phyloP scores from a whole-genome alignment of 2,329 filamentous ascomycete genomes.

The Coniosporium tulheliwenetii region DNA sequence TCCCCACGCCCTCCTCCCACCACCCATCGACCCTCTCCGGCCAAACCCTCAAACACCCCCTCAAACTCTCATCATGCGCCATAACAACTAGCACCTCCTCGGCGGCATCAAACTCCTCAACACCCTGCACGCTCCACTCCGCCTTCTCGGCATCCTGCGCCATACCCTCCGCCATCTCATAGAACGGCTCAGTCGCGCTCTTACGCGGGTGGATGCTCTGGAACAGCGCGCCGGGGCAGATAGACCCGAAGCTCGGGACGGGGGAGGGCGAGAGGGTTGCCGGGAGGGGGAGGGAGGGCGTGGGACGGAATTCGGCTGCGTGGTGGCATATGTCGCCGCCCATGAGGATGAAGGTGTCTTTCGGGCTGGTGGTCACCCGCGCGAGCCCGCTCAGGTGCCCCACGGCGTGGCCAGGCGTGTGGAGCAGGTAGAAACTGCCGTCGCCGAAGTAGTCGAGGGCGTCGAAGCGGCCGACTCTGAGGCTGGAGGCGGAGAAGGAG shows the following conservation, averaged over 20 bases:
- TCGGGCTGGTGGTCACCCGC: conserved; percentile 17
- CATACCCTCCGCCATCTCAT: conserved; percentile 15
- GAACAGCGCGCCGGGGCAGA: conserved; percentile 26
- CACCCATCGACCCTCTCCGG: conserved; percentile 33
- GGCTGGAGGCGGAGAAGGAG: conserved; percentile 14
- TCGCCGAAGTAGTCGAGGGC: conserved; percentile 41
- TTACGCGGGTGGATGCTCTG: conserved; percentile 21
- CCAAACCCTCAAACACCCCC: conserved; percentile 32
- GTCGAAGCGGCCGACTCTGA: conserved; percentile 29
- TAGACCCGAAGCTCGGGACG: conserved; percentile 8
- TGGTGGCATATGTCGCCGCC: conserved; percentile 30
- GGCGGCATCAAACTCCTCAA: conserved; percentile 29
- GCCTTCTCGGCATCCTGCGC: conserved; percentile 17
- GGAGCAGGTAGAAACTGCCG: conserved; percentile 39
- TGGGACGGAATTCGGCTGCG: conserved; percentile 22
- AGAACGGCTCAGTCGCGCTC: conserved; percentile 18
- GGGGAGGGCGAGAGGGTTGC: conserved; percentile 22
- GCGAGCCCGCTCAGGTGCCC: conserved; percentile 36
- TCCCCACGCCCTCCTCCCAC: conserved; percentile 27
- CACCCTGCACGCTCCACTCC: conserved; percentile 25
- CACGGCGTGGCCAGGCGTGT: conserved; percentile 36
- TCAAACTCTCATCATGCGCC: conserved; percentile 30
- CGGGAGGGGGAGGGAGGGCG: conserved; percentile 22
- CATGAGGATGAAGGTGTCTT: conserved; percentile 31
- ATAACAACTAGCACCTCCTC: conserved; percentile 29